Percentiles rank a stretch among this genome's conserved stretches.
Evolutionary conservation across 192 early-diverging fungal genomes (phyloP).

Genomic region (Gaertneriomyces sp.): DNA sequence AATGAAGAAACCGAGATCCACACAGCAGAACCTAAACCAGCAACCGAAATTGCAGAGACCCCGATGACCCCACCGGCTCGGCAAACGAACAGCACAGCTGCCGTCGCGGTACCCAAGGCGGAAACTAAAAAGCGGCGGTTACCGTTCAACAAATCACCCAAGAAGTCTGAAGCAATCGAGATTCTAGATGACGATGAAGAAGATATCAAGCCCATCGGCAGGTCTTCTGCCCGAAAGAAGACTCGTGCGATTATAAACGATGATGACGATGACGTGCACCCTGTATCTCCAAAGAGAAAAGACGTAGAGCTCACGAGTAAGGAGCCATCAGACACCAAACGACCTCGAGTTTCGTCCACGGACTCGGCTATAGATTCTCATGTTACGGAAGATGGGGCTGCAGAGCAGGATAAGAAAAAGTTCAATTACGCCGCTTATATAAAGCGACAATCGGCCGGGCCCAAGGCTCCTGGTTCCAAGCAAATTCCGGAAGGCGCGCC

Average conservation of each 20-base stretch:
- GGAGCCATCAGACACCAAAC: neutral
- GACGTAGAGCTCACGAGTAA: neutral
- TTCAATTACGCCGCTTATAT: slow-evolving; percentile 12
- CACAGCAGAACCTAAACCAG: neutral
- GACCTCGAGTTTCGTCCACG: neutral
- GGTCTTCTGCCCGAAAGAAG: no score
- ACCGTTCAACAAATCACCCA: no score
- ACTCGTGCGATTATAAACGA: neutral
- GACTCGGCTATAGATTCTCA: neutral
- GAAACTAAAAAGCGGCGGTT: neutral
- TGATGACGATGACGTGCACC: neutral
- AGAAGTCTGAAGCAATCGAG: no score
- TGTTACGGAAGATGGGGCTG: slow-evolving; percentile 2
- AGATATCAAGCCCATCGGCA: no score
- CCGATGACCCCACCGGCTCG: neutral
- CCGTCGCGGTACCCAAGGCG: neutral
- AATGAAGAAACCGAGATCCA: neutral
- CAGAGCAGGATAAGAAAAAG: slow-evolving; percentile 19
- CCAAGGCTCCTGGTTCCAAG: slow-evolving; percentile 60
- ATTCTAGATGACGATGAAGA: no score
- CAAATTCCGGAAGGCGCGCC: slow-evolving; percentile 68
- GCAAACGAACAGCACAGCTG: neutral
- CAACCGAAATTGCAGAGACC: neutral
- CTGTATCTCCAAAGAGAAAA: neutral
- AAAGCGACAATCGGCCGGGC: slow-evolving; percentile 29